These are phyloP conservation scores for Pseudogymnoascus sp. DNA, from an alignment of 2,329 filamentous ascomycete species.

Conservation along the genomic window DNA sequence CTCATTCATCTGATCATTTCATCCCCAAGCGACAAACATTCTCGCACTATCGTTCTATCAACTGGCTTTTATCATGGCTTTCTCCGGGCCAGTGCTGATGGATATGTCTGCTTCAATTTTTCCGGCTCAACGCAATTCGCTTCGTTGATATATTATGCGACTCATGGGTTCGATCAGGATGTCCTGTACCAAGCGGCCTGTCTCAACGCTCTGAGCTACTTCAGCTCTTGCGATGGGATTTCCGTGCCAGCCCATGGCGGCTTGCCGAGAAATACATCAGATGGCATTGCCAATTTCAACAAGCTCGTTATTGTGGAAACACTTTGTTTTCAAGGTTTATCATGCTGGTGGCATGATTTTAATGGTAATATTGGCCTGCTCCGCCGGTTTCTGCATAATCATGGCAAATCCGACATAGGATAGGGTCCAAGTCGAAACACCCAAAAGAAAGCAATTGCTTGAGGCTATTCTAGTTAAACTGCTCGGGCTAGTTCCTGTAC, in stretches of 20 bases:
- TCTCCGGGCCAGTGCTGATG: background rate
- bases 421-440: background rate
- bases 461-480: background rate
- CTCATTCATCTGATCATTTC: background rate
- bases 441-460: slow-evolving; percentile 5
- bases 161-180: background rate
- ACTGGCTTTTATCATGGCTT: background rate
- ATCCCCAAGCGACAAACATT: background rate
- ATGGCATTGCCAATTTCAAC: background rate
- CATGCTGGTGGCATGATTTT: slow-evolving; percentile 6
- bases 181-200: background rate
- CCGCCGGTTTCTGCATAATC: slow-evolving; percentile 9
- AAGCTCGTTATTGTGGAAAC: background rate
- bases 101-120: background rate
- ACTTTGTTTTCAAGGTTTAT: background rate
- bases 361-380: slow-evolving; percentile 9
- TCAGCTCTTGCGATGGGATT: background rate
- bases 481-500: slow-evolving; percentile 9
- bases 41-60: background rate
- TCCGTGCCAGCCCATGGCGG: background rate
- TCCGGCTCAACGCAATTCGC: background rate
- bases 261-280: background rate
- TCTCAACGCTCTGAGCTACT: background rate
- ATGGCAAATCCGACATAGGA: slow-evolving; percentile 8
- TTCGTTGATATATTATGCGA: background rate